A percentile compares a stretch with the other conserved stretches of the same genome.
These are phyloP conservation scores for Candida ulmi DNA, from an alignment of 805 yeast genomes.

Conservation along the genomic window DNA sequence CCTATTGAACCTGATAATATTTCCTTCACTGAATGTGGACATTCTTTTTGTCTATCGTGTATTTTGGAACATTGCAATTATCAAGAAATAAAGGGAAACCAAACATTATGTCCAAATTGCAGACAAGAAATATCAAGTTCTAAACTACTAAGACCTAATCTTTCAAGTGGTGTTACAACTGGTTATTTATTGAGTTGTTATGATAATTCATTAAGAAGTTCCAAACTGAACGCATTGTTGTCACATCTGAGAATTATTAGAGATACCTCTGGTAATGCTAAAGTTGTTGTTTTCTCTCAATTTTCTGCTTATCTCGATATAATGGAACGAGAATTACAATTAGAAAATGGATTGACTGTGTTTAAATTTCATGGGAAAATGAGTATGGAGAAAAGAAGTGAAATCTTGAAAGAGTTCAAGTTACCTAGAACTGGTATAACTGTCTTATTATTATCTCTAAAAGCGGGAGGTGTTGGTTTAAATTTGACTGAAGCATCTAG, in stretches of 20 bases:
- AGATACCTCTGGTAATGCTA: slow-evolving; percentile 56
- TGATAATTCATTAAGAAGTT: slow-evolving; percentile 41
- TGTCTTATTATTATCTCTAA: slow-evolving; percentile 66
- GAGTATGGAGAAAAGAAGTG: slow-evolving; percentile 56
- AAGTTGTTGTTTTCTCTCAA: slow-evolving; percentile 86
- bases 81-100: slow-evolving; percentile 42
- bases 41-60: slow-evolving; percentile 71
- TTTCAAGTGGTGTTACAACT: no score
- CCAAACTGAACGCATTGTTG: slow-evolving; percentile 68
- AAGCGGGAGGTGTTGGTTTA: slow-evolving; percentile 93
- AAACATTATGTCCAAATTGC: slow-evolving; percentile 72
- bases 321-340: slow-evolving; percentile 54
- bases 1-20: slow-evolving; percentile 51
- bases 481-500: slow-evolving; percentile 79
- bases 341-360: slow-evolving; percentile 43
- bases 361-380: slow-evolving; percentile 82
- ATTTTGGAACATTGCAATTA: slow-evolving; percentile 68
- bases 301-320: slow-evolving; percentile 79
- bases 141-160: slow-evolving; percentile 32
- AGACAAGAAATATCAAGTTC: slow-evolving; percentile 48
- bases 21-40: slow-evolving; percentile 74
- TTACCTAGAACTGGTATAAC: slow-evolving; percentile 27
- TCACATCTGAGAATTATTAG: slow-evolving; percentile 49
- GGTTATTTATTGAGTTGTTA: no score
- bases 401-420: slow-evolving; percentile 52